Percentiles rank a stretch among this genome's conserved stretches.
phyloP scores from a whole-genome alignment of 768 basidiomycete genomes.

The Mycena floridula region DNA sequence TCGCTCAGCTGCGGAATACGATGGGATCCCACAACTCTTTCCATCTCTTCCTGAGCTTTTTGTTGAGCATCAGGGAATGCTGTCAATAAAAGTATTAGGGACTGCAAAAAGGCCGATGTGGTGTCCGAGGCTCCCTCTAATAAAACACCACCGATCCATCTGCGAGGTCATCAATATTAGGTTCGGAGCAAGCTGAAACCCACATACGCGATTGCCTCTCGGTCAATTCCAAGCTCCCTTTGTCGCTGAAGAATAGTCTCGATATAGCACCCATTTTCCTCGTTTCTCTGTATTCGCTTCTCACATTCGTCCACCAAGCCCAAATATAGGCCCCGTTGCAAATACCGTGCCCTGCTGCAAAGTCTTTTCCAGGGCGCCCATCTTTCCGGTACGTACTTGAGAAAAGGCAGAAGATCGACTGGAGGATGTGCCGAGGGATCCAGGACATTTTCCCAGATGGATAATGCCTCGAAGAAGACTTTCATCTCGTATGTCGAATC shows the following conservation, averaged over 20 bases:
- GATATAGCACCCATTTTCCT: conserved; percentile 16
- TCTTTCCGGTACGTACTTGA: conserved; percentile 11
- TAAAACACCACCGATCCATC: conserved; percentile 19
- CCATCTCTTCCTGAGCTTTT: conserved; percentile 19
- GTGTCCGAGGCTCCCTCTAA: conserved; percentile 23
- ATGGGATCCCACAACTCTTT: conserved; percentile 14
- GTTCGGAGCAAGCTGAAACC: not conserved
- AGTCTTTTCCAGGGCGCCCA: conserved; percentile 16
- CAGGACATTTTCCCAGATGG: conserved; percentile 6
- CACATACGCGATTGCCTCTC: conserved; percentile 8
- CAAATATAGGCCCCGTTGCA: conserved; percentile 14
- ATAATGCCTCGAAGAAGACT: not conserved
- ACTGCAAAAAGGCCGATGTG: conserved; percentile 14
- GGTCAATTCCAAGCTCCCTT: conserved; percentile 5
- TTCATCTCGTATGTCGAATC: conserved; percentile 1
- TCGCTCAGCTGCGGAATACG: conserved; percentile 12
- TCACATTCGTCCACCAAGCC: conserved; percentile 15
- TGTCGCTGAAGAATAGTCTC: conserved; percentile 12
- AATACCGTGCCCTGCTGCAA: conserved; percentile 7
- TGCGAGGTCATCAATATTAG: conserved; percentile 1
- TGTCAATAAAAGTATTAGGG: conserved; percentile 17
- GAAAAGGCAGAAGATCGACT: conserved; percentile 15
- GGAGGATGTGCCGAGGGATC: conserved; percentile 15
- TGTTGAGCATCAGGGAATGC: conserved; percentile 19
- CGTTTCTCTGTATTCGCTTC: conserved; percentile 15